phyloP scores from a whole-genome alignment of 2,329 filamentous ascomycete genomes.

The Penicillium sp. region DNA sequence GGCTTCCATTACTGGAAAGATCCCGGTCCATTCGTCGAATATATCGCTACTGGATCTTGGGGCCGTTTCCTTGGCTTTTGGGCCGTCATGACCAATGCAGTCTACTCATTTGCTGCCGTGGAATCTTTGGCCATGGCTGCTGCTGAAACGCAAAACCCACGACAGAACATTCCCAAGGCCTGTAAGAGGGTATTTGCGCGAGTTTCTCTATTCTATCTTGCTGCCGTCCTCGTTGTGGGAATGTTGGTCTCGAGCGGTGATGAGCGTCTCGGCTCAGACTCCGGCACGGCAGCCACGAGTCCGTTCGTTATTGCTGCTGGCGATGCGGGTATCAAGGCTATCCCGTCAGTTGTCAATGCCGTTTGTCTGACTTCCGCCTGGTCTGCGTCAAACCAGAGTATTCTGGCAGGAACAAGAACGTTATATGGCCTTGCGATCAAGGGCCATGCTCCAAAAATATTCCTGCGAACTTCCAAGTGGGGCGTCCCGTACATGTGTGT shows the following conservation, averaged over 20 bases:
- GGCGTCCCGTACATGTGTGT: conserved; percentile 50
- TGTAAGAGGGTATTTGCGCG: conserved; percentile 56
- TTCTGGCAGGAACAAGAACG: conserved; percentile 56
- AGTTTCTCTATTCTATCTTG: conserved; percentile 58
- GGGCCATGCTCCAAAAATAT: conserved; percentile 53
- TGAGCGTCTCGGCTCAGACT: conserved; percentile 18
- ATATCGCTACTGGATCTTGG: conserved; percentile 57
- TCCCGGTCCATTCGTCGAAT: conserved; percentile 66
- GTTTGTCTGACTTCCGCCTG: conserved; percentile 71
- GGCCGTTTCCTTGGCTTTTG: conserved; percentile 65
- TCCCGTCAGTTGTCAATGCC: conserved; percentile 73
- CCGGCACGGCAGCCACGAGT: conserved; percentile 34
- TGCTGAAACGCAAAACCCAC: conserved; percentile 55
- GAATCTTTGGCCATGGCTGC: conserved; percentile 58
- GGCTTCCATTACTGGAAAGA: conserved; percentile 70
- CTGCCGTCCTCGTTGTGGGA: conserved; percentile 58
- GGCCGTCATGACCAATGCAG: conserved; percentile 46
- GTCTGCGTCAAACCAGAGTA: conserved; percentile 66
- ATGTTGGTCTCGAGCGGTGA: conserved; percentile 60
- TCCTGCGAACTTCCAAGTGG: conserved; percentile 37
- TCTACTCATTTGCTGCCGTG: conserved; percentile 39
- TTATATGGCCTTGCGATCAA: conserved; percentile 51
- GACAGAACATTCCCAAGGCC: conserved; percentile 55
- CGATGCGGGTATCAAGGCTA: conserved; percentile 63
- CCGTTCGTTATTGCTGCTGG: conserved; percentile 72